A percentile compares a stretch with the other conserved stretches of the same genome.
phyloP scores from a whole-genome alignment of 495 filamentous ascomycete genomes.

The Cercophora newfieldiana region DNA sequence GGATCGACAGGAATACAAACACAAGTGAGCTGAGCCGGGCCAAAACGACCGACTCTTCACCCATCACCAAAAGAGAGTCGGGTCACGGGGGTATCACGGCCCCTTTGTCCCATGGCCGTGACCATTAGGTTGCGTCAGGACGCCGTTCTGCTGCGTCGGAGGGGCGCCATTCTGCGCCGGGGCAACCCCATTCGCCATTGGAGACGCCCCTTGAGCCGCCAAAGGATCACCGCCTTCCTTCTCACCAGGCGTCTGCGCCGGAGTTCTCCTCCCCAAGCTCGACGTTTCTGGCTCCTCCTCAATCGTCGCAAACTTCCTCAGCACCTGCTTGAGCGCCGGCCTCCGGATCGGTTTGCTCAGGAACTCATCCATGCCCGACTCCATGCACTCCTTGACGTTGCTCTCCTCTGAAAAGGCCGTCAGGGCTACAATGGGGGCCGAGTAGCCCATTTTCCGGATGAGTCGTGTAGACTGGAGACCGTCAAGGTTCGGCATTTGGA shows the following conservation, averaged over 20 bases:
- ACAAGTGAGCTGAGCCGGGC: neutral
- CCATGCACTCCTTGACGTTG: conserved; percentile 83
- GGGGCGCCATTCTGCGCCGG: neutral
- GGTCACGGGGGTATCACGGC: neutral
- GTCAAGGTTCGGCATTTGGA: conserved; percentile 92
- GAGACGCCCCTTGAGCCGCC: neutral
- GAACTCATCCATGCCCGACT: conserved; percentile 73
- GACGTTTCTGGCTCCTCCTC: conserved; percentile 52
- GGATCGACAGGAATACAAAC: neutral
- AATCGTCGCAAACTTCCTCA: conserved; percentile 64
- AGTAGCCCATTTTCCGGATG: conserved; percentile 84
- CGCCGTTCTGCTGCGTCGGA: neutral
- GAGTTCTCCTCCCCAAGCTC: conserved; percentile 34
- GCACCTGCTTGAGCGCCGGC: conserved; percentile 79
- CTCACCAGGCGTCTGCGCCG: conserved; percentile 18
- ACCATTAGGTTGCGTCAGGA: neutral
- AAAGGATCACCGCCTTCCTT: conserved; percentile 16
- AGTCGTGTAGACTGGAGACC: conserved; percentile 85
- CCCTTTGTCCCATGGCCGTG: neutral
- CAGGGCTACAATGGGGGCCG: conserved; percentile 84
- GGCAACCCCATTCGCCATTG: neutral
- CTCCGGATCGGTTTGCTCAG: conserved; percentile 79
- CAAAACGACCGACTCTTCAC: neutral
- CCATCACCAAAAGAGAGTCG: neutral
- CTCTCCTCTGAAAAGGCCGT: conserved; percentile 89